Conservation (phyloP, 805 yeast genomes). For the Candida alai region DNA sequence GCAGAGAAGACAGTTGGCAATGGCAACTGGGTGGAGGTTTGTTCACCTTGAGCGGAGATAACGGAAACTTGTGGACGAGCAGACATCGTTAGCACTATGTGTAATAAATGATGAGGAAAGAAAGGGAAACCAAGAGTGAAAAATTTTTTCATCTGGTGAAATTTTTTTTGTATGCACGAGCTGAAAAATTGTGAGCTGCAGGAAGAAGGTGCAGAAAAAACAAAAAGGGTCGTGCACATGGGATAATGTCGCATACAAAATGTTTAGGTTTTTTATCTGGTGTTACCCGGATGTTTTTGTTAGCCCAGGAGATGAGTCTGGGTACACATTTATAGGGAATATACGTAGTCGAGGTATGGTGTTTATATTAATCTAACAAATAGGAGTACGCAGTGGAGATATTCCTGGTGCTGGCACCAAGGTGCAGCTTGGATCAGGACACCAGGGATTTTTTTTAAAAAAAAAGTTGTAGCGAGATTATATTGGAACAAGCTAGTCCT, state of each 20-base stretch:
- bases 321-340: no score
- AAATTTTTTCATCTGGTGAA: constrained; percentile 15
- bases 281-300: constrained; percentile 4
- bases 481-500: no score
- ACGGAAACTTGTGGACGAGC: constrained; percentile 96
- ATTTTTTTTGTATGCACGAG: no score
- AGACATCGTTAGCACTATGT: constrained; percentile 38
- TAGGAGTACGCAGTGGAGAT: no score
- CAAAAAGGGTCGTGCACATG: constrained; percentile 1
- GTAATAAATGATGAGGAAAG: constrained; percentile 17
- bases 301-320: no score
- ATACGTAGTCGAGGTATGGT: no score
- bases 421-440: no score
- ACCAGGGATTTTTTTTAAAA: no score
- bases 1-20: constrained; percentile 99
- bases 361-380: no score
- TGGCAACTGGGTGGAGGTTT: constrained; percentile 78
- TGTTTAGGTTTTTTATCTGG: neutral
- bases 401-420: no score
- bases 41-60: constrained; percentile 81
- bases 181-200: neutral
- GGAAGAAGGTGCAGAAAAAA: neutral
- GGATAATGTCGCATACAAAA: no score
- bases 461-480: no score
- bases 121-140: constrained; percentile 11